These are phyloP conservation scores for Symbiodinium pilosum DNA, from an alignment of 73 alveolate genomes.

Conservation along the genomic window DNA sequence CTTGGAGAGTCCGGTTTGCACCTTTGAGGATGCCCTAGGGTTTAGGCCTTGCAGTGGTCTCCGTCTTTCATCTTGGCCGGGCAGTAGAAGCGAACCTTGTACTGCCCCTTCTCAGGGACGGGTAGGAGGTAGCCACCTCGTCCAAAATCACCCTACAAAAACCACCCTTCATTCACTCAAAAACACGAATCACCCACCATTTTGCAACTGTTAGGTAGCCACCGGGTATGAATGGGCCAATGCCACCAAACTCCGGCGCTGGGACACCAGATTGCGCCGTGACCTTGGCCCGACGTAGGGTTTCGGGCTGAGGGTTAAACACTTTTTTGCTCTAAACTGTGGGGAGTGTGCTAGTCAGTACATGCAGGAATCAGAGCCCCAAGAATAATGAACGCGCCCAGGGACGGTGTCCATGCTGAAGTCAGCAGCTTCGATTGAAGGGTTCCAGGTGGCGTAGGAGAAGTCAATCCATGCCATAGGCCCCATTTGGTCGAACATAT, in stretches of 20 bases:
- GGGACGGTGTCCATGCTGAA: background rate
- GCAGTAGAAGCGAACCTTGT: conserved; percentile 60
- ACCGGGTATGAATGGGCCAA: conserved; percentile 71
- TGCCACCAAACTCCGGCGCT: conserved; percentile 42
- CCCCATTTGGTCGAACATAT: conserved; percentile 84
- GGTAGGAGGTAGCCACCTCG: no score
- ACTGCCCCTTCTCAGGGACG: background rate
- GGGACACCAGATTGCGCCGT: conserved; percentile 66
- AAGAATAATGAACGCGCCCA: no score
- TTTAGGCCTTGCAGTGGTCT: background rate
- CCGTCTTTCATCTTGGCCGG: conserved; percentile 20
- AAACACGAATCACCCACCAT: no score
- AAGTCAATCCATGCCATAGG: conserved; percentile 72
- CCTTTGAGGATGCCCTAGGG: no score
- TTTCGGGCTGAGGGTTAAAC: background rate
- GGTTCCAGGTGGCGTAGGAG: conserved; percentile 6
- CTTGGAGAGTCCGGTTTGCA: no score
- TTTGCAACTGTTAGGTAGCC: conserved; percentile 37
- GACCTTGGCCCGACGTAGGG: background rate
- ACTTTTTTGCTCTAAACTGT: no score
- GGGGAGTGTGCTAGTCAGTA: background rate
- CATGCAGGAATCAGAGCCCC: background rate
- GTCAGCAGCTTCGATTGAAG: conserved; percentile 35
- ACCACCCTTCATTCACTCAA: no score
- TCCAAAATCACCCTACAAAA: no score